A percentile compares a stretch with the other conserved stretches of the same genome.
These are phyloP conservation scores for Lecanosticta acicola DNA, from an alignment of 2,329 filamentous ascomycete species.

Conservation along the genomic window DNA sequence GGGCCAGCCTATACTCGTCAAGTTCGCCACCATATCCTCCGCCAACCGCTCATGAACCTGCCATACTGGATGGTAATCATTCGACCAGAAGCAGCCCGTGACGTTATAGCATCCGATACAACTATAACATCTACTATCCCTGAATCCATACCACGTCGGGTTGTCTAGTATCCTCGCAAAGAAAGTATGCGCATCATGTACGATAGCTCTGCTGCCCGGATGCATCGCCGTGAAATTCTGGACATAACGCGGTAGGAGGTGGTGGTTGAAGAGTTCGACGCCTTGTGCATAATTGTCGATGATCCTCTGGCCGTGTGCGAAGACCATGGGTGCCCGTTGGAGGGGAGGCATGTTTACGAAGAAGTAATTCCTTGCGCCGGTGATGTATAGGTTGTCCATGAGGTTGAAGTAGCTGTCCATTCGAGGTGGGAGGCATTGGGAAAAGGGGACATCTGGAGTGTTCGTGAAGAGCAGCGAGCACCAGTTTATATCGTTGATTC, in stretches of 20 bases:
- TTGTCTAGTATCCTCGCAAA: conserved; percentile 1
- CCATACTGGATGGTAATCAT: conserved; percentile 4
- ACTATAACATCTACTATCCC: conserved; percentile 2
- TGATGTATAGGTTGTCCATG: conserved; percentile 4
- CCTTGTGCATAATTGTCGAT: conserved; percentile 3
- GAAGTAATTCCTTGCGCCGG: conserved; percentile 4
- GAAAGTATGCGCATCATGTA: conserved; percentile 2
- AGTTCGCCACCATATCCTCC: conserved; percentile 6
- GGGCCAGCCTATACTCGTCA: conserved; percentile 2
- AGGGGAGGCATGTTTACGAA: conserved; percentile 4
- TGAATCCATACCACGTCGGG: conserved; percentile 1
- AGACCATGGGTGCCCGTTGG: conserved; percentile 5
- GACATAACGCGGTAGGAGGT: not conserved
- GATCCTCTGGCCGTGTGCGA: conserved; percentile 1
- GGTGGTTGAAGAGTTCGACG: not conserved
- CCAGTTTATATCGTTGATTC: conserved; percentile 5
- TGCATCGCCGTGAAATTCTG: not conserved
- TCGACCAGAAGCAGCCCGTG: conserved; percentile 3
- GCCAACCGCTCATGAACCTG: conserved; percentile 3
- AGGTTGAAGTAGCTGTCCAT: conserved; percentile 4
- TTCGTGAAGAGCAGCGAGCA: conserved; percentile 2
- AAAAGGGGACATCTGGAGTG: conserved; percentile 2
- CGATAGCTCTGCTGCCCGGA: not conserved
- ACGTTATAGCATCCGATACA: conserved; percentile 3
- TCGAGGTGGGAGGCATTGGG: not conserved